phyloP scores from a whole-genome alignment of 305 asterid genomes.

The Fraxinus angustifolia region DNA sequence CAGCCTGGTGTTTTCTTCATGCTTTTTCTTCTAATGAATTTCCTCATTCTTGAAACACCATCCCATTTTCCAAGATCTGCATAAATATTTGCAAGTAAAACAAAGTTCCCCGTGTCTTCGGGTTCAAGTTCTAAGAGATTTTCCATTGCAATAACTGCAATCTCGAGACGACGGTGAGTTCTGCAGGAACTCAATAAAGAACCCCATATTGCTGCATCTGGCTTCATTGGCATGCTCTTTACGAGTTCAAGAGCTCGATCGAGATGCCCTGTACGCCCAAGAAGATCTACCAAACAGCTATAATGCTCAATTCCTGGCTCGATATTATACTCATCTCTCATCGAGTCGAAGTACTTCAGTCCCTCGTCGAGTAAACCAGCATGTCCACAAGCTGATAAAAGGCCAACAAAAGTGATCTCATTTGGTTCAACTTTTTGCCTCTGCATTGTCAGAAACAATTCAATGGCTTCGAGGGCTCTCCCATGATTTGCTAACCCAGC shows the following conservation, averaged over 20 bases:
- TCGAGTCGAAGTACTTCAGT: conserved; percentile 50
- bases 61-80: conserved; percentile 85
- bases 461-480: conserved; percentile 57
- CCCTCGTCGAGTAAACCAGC: conserved; percentile 72
- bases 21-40: conserved; percentile 55
- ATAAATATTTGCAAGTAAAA: conserved; percentile 64
- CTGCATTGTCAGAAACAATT: conserved; percentile 55
- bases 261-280: conserved; percentile 64
- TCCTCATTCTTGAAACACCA: conserved; percentile 68
- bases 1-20: conserved; percentile 73
- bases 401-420: conserved; percentile 73
- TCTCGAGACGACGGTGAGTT: conserved; percentile 54
- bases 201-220: conserved; percentile 83
- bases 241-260: conserved; percentile 55
- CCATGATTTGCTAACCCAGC: conserved; percentile 74
- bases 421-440: conserved; percentile 49
- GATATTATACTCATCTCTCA: conserved; percentile 42
- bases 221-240: conserved; percentile 55
- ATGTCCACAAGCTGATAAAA: conserved; percentile 82
- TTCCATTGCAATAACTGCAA: conserved; percentile 61
- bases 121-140: conserved; percentile 64
- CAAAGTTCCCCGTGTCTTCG: conserved; percentile 63
- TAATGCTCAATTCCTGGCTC: conserved; percentile 74
- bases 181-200: conserved; percentile 78
- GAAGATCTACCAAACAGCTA: conserved; percentile 78